These are phyloP conservation scores for Blastocystis sp. DNA, from an alignment of 352 stramenopile species.

Conservation along the genomic window DNA sequence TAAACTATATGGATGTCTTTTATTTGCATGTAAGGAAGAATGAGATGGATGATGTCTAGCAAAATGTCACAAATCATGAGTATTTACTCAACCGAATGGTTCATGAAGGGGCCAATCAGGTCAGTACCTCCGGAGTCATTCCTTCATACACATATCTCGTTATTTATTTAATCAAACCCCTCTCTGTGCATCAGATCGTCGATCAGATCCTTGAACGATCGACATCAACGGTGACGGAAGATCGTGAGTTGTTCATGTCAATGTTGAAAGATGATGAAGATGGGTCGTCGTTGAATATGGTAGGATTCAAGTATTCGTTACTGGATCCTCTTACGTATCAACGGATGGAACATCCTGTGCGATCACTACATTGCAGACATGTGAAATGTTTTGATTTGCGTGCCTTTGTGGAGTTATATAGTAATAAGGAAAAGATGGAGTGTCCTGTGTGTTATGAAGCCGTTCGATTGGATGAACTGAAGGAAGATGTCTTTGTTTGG, in stretches of 20 bases:
- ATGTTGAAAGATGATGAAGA: conserved; percentile 17
- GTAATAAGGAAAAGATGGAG: neutral
- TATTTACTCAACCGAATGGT: too few species aligned
- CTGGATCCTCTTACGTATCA: conserved; percentile 4
- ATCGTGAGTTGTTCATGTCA: neutral
- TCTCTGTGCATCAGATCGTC: neutral
- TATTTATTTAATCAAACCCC: neutral
- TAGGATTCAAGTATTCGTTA: neutral
- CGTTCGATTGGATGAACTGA: neutral
- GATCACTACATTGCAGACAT: neutral
- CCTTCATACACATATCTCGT: neutral
- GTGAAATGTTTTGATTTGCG: conserved; percentile 13
- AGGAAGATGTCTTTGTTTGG: neutral
- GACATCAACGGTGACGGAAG: neutral
- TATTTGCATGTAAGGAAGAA: neutral
- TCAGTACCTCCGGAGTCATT: neutral
- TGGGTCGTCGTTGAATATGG: neutral
- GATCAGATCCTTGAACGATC: neutral
- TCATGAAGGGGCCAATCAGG: neutral
- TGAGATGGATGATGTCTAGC: neutral
- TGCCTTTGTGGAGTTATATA: conserved; percentile 22
- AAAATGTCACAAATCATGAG: too few species aligned
- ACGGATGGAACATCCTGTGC: neutral
- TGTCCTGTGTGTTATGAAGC: conserved; percentile 4
- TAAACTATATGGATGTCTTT: conserved; percentile 25